These are phyloP conservation scores for Malus sieversii DNA, from an alignment of 306 rosid species.

Conservation along the genomic window DNA sequence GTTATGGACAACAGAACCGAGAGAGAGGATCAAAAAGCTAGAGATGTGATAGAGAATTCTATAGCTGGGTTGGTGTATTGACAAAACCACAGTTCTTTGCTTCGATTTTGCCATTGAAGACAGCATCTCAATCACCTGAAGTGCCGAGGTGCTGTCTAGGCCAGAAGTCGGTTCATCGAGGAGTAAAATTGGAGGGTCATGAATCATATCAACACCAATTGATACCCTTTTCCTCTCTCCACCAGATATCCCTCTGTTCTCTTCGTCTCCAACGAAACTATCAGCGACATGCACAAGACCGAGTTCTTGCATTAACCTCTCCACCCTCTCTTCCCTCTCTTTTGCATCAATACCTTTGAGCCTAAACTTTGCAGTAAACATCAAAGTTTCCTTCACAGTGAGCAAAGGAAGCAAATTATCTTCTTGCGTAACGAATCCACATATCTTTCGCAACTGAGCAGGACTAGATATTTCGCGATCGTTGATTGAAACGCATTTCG, in stretches of 20 bases:
- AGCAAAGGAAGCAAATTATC: conserved; percentile 79
- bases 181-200: conserved; percentile 63
- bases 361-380: conserved; percentile 70
- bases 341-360: conserved; percentile 42
- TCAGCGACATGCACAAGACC: conserved; percentile 66
- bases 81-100: conserved; percentile 56
- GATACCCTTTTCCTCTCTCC: conserved; percentile 88
- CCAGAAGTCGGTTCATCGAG: conserved; percentile 90
- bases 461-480: conserved; percentile 41
- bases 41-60: conserved; percentile 68
- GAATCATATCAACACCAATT: conserved; percentile 81
- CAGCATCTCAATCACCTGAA: conserved; percentile 63
- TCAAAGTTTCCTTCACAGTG: conserved; percentile 70
- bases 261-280: conserved; percentile 78
- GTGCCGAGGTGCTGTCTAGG: conserved; percentile 56
- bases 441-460: conserved; percentile 53
- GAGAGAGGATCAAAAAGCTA: conserved; percentile 64
- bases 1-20: conserved; percentile 59
- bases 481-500: conserved; percentile 49
- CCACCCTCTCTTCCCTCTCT: conserved; percentile 54
- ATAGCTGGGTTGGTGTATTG: conserved; percentile 89
- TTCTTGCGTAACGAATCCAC: conserved; percentile 84
- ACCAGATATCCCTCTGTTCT: conserved; percentile 75
- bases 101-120: conserved; percentile 55
- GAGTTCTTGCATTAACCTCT: conserved; percentile 64